Conservation (phyloP, 306 rosid species). For the barrel medic (Medicago truncatula) region MtrunA17r5.0-ANR NC_053048.1:38398501-38399000, state of each 20-base stretch:
- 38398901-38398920: slow-evolving; percentile 18
- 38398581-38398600: too few species aligned
- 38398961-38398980: too few species aligned
- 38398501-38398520: too few species aligned
- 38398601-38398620: too few species aligned
- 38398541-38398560: too few species aligned
- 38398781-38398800: slow-evolving; percentile 21
- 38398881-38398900: slow-evolving; percentile 27
- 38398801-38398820: slow-evolving; percentile 3
- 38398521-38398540: too few species aligned
- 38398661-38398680: neutral
- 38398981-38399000: too few species aligned
- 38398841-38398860: slow-evolving; percentile 20
- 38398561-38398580: too few species aligned
- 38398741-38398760: neutral
- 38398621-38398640: too few species aligned
- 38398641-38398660: neutral
- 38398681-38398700: neutral
- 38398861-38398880: slow-evolving; percentile 33
- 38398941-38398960: too few species aligned
- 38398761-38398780: neutral
- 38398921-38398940: neutral
- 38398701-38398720: slow-evolving; percentile 33
- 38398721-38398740: neutral
- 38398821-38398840: slow-evolving; percentile 24